Base-by-base conservation (phyloP, 768 basidiomycete genomes). In the Termitomyces sp. region DNA sequence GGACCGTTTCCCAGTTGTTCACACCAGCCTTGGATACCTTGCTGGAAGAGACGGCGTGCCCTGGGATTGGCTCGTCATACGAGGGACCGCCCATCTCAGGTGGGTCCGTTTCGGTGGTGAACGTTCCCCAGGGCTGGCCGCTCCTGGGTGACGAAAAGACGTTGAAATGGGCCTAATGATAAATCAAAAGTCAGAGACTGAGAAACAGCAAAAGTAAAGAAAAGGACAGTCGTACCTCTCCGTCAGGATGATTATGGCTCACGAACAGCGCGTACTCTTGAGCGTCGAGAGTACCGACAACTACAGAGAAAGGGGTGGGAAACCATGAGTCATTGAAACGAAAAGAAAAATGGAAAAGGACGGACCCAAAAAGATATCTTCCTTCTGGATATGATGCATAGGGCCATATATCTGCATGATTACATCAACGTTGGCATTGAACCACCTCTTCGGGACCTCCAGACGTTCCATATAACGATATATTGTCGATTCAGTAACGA, bases 191-290 rank as follows among this genome's bases (percentile, higher is more conserved):
- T 47, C 46, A 47, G 6, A 49, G 1, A 18, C 6, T 16, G 27
- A 12, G 6, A 16, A 16, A 13, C 15, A 3, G 30, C 2, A 18
- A 15, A 4, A 48, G 2, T 1, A 20, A 31, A 18, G 6, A 13
- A 18, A 30, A 8, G 0, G 27, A 12, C 57, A 66, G 61, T 27
- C 33, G 8, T 57, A 76, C 81, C 73, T 81, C 80, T 6, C 84
- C 80, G 63, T 86, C 80, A 2, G 78, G 81, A 70, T 90, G 87
- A 59, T 76, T 76, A 60, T 91, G 87, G 64, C 87, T 88, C 37
- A 92, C 89, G 62, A 92, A 86, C 27, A 90, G 71, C 0, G 84
- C 91, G 70, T 89, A 89, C 58, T 89, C 86, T 0, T 83, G 79
- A 6, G 91, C 81, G 46, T 83, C 81, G 2, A 94, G 75, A 0